phyloP scores from a whole-genome alignment of 2,329 filamentous ascomycete genomes.

The Calonectria pauciramosa region DNA sequence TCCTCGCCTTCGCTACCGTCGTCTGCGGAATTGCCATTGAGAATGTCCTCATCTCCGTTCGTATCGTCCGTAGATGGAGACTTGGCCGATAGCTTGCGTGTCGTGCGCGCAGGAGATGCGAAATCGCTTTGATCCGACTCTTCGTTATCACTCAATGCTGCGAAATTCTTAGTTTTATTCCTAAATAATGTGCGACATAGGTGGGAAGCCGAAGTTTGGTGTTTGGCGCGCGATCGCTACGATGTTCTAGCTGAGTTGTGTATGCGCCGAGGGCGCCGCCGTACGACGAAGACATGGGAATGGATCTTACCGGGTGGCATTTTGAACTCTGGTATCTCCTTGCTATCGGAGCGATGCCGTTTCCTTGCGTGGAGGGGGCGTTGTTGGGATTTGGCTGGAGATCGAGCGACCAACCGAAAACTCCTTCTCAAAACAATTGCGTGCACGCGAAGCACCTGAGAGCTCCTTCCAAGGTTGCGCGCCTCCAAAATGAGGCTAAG shows the following conservation, averaged over 20 bases:
- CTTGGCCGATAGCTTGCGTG: constrained; percentile 33
- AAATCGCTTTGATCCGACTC: constrained; percentile 51
- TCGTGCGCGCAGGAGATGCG: constrained; percentile 38
- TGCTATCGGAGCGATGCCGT: background rate
- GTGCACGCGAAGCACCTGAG: background rate
- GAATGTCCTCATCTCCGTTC: constrained; percentile 47
- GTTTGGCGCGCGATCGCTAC: constrained; percentile 21
- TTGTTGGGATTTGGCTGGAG: background rate
- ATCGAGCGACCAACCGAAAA: background rate
- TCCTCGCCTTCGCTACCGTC: constrained; percentile 54
- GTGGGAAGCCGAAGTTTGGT: background rate
- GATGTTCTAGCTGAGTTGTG: constrained; percentile 14
- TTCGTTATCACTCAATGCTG: constrained; percentile 55
- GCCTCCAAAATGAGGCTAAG: background rate
- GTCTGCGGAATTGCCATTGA: constrained; percentile 41
- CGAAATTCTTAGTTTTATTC: constrained; percentile 35
- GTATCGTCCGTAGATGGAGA: constrained; percentile 39
- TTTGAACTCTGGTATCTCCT: constrained; percentile 8
- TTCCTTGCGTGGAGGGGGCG: background rate
- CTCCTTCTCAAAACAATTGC: constrained; percentile 13
- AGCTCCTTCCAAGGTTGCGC: background rate
- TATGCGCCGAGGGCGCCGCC: constrained; percentile 16
- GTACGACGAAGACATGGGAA: background rate
- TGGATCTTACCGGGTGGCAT: constrained; percentile 47
- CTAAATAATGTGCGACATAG: constrained; percentile 15